phyloP scores from a whole-genome alignment of 1,284 basidiomycete genomes.

The Inonotus hispidus region DNA sequence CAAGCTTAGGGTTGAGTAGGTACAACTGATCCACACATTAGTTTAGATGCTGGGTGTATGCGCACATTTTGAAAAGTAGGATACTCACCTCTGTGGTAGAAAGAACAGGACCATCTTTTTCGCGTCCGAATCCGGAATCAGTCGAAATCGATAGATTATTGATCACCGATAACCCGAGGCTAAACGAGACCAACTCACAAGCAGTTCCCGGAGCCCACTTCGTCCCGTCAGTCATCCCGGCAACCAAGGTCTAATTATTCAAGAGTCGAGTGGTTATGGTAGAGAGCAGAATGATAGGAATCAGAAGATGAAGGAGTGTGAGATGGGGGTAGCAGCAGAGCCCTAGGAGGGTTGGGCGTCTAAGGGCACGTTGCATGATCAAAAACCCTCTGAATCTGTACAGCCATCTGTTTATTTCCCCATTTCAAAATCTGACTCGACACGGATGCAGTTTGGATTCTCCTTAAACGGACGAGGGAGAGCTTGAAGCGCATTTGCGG shows the following conservation, averaged over 20 bases:
- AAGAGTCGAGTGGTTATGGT: not conserved
- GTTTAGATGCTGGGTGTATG: slow-evolving; percentile 7
- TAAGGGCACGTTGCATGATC: slow-evolving; percentile 6
- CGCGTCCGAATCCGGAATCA: not conserved
- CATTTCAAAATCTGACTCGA: not conserved
- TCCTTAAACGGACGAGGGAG: too few species aligned
- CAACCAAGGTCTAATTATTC: not conserved
- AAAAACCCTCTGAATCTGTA: not conserved
- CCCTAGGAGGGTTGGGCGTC: not conserved
- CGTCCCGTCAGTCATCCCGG: slow-evolving; percentile 15
- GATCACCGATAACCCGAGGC: too few species aligned
- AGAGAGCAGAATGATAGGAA: not conserved
- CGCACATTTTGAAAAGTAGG: not conserved
- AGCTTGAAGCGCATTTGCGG: too few species aligned
- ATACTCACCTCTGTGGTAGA: slow-evolving; percentile 45
- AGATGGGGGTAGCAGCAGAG: not conserved
- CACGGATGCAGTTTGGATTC: too few species aligned
- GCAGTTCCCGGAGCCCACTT: slow-evolving; percentile 23
- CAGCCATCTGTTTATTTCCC: not conserved
- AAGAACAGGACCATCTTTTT: slow-evolving; percentile 68
- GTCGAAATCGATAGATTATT: not conserved
- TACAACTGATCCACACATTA: slow-evolving; percentile 43
- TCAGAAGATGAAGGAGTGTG: not conserved
- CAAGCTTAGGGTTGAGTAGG: slow-evolving; percentile 58
- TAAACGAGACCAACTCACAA: slow-evolving; percentile 15